Conservation (phyloP, 768 basidiomycete genomes). For the Boletus pseudo-olivaceus region DNA sequence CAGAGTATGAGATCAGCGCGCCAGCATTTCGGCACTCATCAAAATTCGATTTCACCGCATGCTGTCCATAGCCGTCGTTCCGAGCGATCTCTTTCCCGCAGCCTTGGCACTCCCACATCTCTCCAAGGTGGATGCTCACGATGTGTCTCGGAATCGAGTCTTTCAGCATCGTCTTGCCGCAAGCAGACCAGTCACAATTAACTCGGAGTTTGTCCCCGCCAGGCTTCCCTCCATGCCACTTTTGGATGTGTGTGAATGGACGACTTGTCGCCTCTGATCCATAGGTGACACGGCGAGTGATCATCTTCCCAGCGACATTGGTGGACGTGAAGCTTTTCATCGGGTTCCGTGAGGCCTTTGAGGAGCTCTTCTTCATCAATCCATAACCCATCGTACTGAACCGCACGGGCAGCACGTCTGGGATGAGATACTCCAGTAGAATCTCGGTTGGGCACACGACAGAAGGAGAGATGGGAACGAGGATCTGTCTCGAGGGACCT, state of each 20-base stretch:
- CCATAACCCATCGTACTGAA: conserved; percentile 6
- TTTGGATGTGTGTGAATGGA: conserved; percentile 15
- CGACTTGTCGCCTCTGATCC: conserved; percentile 16
- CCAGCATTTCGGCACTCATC: conserved; percentile 5
- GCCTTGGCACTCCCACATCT: conserved; percentile 15
- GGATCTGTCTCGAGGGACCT: background rate
- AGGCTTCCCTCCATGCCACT: conserved; percentile 13
- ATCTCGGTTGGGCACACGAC: background rate
- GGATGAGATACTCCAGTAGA: background rate
- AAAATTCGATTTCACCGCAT: background rate
- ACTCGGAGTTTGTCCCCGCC: conserved; percentile 8
- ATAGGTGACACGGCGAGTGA: conserved; percentile 6
- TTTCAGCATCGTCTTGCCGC: conserved; percentile 18
- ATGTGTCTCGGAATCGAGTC: conserved; percentile 23
- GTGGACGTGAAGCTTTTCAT: conserved; percentile 3
- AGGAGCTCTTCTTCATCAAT: conserved; percentile 14
- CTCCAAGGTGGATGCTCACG: conserved; percentile 11
- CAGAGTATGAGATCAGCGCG: conserved; percentile 8
- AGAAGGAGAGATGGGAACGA: background rate
- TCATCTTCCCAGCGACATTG: conserved; percentile 14
- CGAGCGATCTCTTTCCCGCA: conserved; percentile 13
- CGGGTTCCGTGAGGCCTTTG: background rate
- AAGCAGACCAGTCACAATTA: conserved; percentile 13
- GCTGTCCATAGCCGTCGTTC: conserved; percentile 7
- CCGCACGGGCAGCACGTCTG: background rate